Evolutionary conservation across 208 protist genomes (phyloP).

Genomic region (Novymonas esmeraldas): DNA sequence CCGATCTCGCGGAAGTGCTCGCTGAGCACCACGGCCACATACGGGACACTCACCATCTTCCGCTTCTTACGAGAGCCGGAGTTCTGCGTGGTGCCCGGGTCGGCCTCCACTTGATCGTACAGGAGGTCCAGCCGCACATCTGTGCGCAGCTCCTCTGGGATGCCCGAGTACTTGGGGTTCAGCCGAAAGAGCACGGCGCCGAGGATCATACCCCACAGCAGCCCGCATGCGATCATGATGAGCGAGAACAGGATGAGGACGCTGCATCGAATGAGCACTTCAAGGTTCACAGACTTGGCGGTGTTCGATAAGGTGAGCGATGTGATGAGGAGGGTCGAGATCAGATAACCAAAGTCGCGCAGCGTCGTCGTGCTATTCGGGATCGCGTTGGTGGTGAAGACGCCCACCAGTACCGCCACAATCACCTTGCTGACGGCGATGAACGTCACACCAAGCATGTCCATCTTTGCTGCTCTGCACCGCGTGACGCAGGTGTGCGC

Average conservation of each 20-base stretch:
- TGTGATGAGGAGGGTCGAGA: conserved; percentile 65
- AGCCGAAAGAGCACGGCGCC: conserved; percentile 19
- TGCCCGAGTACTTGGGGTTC: conserved; percentile 39
- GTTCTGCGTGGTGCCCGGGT: not conserved
- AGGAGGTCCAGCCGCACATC: conserved; percentile 52
- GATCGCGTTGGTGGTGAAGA: conserved; percentile 54
- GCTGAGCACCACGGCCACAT: conserved; percentile 65
- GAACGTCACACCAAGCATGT: conserved; percentile 71
- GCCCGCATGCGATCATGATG: conserved; percentile 31
- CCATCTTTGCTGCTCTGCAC: conserved; percentile 11
- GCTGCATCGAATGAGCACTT: conserved; percentile 46
- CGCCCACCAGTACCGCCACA: conserved; percentile 73
- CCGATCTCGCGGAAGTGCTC: conserved; percentile 45
- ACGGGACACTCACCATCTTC: conserved; percentile 41
- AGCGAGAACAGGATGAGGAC: conserved; percentile 57
- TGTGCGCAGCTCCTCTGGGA: conserved; percentile 48
- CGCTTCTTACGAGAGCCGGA: conserved; percentile 9
- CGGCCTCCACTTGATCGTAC: conserved; percentile 33
- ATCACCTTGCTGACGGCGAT: conserved; percentile 77
- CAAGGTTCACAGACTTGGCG: conserved; percentile 30
- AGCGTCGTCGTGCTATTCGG: conserved; percentile 52
- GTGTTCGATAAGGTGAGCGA: conserved; percentile 73
- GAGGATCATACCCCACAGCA: conserved; percentile 29
- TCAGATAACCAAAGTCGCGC: conserved; percentile 71
- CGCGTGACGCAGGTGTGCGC: not conserved